Evolutionary conservation across 1,284 basidiomycete genomes (phyloP).

Genomic region (Anthracocystis walkeri): DNA sequence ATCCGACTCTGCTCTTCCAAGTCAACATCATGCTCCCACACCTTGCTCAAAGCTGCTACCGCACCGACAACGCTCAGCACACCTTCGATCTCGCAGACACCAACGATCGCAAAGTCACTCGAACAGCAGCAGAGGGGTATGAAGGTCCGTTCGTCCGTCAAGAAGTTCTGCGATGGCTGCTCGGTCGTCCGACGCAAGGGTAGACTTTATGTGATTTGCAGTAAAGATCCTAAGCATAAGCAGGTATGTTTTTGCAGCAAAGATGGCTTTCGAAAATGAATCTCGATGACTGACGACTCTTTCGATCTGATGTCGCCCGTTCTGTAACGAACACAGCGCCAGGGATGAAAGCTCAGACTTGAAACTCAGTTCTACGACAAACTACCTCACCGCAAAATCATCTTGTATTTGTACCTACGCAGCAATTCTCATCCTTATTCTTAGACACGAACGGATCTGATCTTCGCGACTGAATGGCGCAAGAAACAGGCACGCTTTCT

Average conservation of each 20-base stretch:
- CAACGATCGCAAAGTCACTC: slow-evolving; percentile 9
- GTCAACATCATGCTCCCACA: slow-evolving; percentile 18
- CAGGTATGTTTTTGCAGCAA: slow-evolving; percentile 76
- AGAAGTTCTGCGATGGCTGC: slow-evolving; percentile 73
- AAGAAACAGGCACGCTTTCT: too few relatives aligned
- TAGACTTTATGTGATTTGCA: slow-evolving; percentile 91
- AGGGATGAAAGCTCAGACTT: slow-evolving; percentile 4
- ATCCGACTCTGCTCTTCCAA: slow-evolving; percentile 36
- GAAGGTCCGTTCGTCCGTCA: slow-evolving; percentile 96
- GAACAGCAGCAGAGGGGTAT: slow-evolving; percentile 76
- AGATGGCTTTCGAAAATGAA: too few relatives aligned
- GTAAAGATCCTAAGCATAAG: slow-evolving; percentile 95
- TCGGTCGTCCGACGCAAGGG: slow-evolving; percentile 78
- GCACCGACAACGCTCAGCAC: slow-evolving; percentile 8
- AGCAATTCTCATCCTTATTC: not conserved
- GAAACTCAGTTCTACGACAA: not conserved
- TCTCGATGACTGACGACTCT: not conserved
- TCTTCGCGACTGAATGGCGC: too few relatives aligned
- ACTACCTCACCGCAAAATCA: not conserved
- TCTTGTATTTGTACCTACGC: slow-evolving; percentile 30
- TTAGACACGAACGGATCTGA: not conserved
- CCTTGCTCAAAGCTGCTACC: slow-evolving; percentile 17
- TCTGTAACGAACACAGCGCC: slow-evolving; percentile 6
- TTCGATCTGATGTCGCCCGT: not conserved
- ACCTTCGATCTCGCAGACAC: not conserved